Conservation (phyloP, 805 yeast species). For the Lipomyces yamanashiensis region DNA sequence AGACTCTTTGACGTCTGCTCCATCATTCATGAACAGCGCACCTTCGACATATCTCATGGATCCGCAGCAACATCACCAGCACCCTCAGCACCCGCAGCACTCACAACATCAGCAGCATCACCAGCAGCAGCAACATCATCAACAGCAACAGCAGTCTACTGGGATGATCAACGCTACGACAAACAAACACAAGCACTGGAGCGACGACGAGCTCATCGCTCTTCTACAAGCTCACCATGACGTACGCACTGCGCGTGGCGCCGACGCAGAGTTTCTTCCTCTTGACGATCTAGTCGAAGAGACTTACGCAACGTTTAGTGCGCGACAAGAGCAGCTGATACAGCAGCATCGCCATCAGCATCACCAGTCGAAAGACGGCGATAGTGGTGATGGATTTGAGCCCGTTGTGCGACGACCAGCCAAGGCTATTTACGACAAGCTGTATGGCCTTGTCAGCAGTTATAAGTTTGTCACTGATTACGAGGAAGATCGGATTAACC, state of each 20-base stretch:
- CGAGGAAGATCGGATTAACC: constrained; percentile 30
- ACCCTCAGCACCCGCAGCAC: background rate
- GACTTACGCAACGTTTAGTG: constrained; percentile 27
- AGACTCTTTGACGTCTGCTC: constrained; percentile 17
- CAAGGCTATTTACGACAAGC: constrained; percentile 33
- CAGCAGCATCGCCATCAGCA: constrained; percentile 23
- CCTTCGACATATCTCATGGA: constrained; percentile 24
- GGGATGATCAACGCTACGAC: constrained; percentile 15
- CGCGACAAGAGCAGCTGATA: constrained; percentile 25
- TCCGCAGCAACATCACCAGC: constrained; percentile 12
- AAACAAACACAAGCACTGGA: constrained; percentile 30
- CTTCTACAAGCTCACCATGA: constrained; percentile 35
- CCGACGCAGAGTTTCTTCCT: constrained; percentile 27
- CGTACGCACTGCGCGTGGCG: constrained; percentile 28
- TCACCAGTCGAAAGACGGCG: constrained; percentile 1
- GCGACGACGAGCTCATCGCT: constrained; percentile 31
- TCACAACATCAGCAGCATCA: constrained; percentile 6
- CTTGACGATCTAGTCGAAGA: constrained; percentile 35
- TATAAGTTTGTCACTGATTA: constrained; percentile 36
- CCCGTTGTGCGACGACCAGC: constrained; percentile 25
- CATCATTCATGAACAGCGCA: constrained; percentile 22
- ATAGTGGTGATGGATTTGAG: constrained; percentile 15
- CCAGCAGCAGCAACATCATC: background rate
- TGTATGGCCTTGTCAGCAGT: constrained; percentile 29
- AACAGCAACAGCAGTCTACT: background rate